Conservation (phyloP, 1,139 yeast genomes). For the Zygosaccharomyces sapae region DNA sequence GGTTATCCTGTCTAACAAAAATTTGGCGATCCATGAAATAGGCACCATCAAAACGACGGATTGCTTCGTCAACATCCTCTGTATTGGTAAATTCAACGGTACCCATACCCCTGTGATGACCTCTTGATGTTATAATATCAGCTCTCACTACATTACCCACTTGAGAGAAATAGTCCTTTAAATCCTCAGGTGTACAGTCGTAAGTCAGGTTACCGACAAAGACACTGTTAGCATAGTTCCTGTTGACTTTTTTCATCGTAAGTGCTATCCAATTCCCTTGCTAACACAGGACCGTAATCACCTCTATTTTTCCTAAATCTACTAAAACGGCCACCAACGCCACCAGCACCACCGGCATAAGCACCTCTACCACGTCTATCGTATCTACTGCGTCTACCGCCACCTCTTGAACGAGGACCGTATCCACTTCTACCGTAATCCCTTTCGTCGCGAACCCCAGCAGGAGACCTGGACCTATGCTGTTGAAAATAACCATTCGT, state of each 20-base stretch:
- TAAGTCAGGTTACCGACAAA: conserved; percentile 74
- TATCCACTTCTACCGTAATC: conserved; percentile 13
- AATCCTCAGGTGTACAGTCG: conserved; percentile 54
- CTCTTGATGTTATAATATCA: conserved; percentile 77
- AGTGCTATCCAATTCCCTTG: conserved; percentile 33
- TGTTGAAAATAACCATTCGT: conserved; percentile 11
- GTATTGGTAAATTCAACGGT: conserved; percentile 77
- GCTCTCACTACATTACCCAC: conserved; percentile 79
- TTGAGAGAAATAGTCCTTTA: conserved; percentile 53
- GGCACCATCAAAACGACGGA: conserved; percentile 63
- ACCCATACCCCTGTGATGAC: conserved; percentile 88
- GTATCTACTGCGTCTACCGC: conserved; percentile 19
- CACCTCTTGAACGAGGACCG: conserved; percentile 24
- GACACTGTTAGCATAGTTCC: conserved; percentile 65
- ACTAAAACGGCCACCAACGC: conserved; percentile 22
- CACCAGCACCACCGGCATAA: conserved; percentile 31
- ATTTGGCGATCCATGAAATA: conserved; percentile 76
- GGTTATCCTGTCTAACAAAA: conserved; percentile 85
- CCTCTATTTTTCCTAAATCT: conserved; percentile 24
- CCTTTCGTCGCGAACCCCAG: conserved; percentile 23
- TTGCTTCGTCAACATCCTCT: conserved; percentile 73
- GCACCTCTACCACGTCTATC: conserved; percentile 32
- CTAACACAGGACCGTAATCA: conserved; percentile 29
- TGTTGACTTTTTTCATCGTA: conserved; percentile 45
- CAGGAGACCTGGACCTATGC: conserved; percentile 30